These are phyloP conservation scores for Epichloe baconii DNA, from an alignment of 2,329 filamentous ascomycete species.

Conservation along the genomic window DNA sequence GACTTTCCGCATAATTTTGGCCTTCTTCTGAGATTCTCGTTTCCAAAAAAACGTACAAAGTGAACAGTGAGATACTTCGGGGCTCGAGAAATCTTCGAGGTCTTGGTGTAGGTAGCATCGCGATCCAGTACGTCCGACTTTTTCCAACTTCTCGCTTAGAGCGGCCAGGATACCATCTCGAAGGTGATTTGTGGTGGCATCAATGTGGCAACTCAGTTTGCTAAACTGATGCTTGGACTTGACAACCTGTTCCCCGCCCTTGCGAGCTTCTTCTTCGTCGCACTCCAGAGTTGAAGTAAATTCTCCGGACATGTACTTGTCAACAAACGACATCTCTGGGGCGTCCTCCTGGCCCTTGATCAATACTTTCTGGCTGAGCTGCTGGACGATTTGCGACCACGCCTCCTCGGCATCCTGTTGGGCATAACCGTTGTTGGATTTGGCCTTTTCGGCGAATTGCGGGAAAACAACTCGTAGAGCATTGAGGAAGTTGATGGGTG, in stretches of 20 bases:
- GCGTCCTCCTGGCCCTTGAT: constrained; percentile 39
- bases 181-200: constrained; percentile 73
- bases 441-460: constrained; percentile 84
- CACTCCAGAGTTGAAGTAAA: constrained; percentile 71
- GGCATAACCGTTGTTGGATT: constrained; percentile 73
- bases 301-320: constrained; percentile 77
- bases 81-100: constrained; percentile 74
- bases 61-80: constrained; percentile 95
- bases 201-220: constrained; percentile 91
- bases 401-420: constrained; percentile 98
- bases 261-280: constrained; percentile 66
- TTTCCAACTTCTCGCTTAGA: constrained; percentile 87
- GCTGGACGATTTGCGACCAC: constrained; percentile 87
- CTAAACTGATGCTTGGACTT: constrained; percentile 63
- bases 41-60: constrained; percentile 99
- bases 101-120: constrained; percentile 79
- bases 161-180: constrained; percentile 75
- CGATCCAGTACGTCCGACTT: constrained; percentile 63
- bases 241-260: constrained; percentile 58
- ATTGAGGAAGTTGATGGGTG: constrained; percentile 70
- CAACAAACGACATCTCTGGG: constrained; percentile 59
- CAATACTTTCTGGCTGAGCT: constrained; percentile 66
- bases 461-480: constrained; percentile 70
- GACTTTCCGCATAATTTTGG: constrained; percentile 98
- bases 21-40: constrained; percentile 88